Base-by-base conservation (phyloP, 2,329 filamentous ascomycete genomes). In the Lasiodiplodia citricola region DNA sequence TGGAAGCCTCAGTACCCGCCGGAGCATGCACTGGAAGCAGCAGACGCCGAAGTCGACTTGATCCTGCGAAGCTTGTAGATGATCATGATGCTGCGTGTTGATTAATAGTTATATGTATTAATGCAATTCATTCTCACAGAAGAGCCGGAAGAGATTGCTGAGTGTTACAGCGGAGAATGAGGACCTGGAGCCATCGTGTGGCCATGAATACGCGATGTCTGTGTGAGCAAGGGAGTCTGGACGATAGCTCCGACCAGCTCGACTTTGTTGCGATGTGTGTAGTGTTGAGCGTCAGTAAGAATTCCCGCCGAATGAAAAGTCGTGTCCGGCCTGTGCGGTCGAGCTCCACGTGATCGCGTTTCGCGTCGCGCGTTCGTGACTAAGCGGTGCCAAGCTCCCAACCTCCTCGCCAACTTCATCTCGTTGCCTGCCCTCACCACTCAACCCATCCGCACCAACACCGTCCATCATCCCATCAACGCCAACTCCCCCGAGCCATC, bases 1-100 rank as follows among this genome's bases (percentile, higher is more conserved):
- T 87, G 85, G 85, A 80, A 75, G 66, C 77, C 85, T 0, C 67
- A 78, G 18, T 84, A 81, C 70, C 38, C 73, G 0, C 73, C 83
- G 0, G 75, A 83, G 63, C 82, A 87, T 73, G 82, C 86, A 13
- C 70, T 87, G 0, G 80, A 85, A 56, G 73, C 72, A 37, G 82
- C 81, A 1, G 82, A 82, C 55, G 80, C 75, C 0, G 85, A 87
- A 68, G 84, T 86, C 1, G 80, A 83, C 13, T 68, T 82, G 21
- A 84, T 86, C 21, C 69, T 82, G 44, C 18, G 18, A 21, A 47
- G 5, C n/a, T 21, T 47, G 44, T 47, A 47, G 44, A 10, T 35
- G 31, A 35, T 35, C 10, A 35, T 35, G 31, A 10, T 35, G 31
- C 8, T 10, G 31, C 7, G 10, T 35, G 8, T 35, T 35, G 7